Conservation (phyloP, 2,329 filamentous ascomycete genomes). For the Blumeriella jaapii region DNA sequence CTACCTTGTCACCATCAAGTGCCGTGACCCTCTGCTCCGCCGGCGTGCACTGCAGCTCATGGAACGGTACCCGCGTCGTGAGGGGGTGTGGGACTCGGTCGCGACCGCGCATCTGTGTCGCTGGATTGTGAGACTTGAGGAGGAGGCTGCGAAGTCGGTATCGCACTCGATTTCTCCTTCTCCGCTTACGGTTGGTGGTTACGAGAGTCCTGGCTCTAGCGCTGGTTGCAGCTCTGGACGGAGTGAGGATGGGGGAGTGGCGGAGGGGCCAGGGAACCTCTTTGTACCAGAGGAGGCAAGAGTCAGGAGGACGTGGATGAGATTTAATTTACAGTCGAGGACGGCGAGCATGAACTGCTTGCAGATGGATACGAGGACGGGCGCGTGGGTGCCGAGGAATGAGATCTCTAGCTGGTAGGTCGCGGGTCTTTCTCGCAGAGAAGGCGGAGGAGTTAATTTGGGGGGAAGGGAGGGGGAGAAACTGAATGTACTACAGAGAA, state of each 20-base stretch:
- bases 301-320: slow-evolving; percentile 12
- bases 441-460: no score
- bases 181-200: neutral
- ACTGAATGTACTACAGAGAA: no score
- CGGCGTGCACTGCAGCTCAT: slow-evolving; percentile 51
- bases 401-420: slow-evolving; percentile 7
- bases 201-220: neutral
- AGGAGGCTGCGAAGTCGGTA: slow-evolving; percentile 11
- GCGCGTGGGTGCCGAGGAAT: slow-evolving; percentile 5
- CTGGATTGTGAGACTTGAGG: slow-evolving; percentile 16
- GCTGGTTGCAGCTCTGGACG: neutral
- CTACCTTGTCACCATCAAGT: slow-evolving; percentile 53
- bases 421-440: no score
- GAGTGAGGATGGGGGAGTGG: neutral
- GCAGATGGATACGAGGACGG: slow-evolving; percentile 13
- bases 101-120: slow-evolving; percentile 8
- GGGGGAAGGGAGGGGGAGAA: no score
- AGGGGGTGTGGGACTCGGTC: slow-evolving; percentile 51
- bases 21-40: slow-evolving; percentile 42
- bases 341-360: slow-evolving; percentile 11
- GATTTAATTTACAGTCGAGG: slow-evolving; percentile 13
- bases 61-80: slow-evolving; percentile 45
- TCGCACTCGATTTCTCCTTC: neutral
- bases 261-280: neutral
- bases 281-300: slow-evolving; percentile 13